These are phyloP conservation scores for Sporothrix humicola DNA, from an alignment of 2,329 filamentous ascomycete genomes.

Conservation along the genomic window DNA sequence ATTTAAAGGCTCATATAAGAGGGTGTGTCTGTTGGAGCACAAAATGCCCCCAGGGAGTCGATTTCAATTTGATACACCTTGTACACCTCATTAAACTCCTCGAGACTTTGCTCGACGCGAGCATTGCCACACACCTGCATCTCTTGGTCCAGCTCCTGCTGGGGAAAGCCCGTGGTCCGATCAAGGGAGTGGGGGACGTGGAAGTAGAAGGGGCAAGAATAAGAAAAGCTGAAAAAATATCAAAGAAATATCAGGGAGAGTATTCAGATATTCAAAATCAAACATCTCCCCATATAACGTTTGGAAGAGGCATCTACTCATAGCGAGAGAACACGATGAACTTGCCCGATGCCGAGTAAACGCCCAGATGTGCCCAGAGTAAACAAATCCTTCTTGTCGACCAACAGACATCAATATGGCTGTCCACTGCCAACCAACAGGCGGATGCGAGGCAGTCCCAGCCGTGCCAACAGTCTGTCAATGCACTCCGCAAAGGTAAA, in stretches of 20 bases:
- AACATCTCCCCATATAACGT: neutral
- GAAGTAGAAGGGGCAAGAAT: neutral
- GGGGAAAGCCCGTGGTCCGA: conserved; percentile 8
- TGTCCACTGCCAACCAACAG: neutral
- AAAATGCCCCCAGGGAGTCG: too few species aligned
- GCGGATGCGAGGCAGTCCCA: conserved; percentile 10
- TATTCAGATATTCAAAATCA: neutral
- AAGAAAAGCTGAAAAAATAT: neutral
- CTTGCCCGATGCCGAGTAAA: too few species aligned
- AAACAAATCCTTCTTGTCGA: neutral
- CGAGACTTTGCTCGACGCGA: neutral
- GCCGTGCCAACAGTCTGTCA: neutral
- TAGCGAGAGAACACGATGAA: too few species aligned
- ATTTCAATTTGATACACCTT: neutral
- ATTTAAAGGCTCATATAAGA: neutral
- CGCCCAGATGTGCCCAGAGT: too few species aligned
- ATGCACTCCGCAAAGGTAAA: too few species aligned
- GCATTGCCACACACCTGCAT: conserved; percentile 16
- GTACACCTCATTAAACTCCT: neutral
- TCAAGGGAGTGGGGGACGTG: neutral
- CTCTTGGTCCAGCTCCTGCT: neutral
- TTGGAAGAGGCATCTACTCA: too few species aligned
- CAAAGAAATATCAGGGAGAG: neutral
- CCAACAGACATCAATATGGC: neutral
- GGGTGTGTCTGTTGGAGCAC: neutral